Conservation (phyloP, 257 asterid species). For the Buddleja alternifolia region DNA sequence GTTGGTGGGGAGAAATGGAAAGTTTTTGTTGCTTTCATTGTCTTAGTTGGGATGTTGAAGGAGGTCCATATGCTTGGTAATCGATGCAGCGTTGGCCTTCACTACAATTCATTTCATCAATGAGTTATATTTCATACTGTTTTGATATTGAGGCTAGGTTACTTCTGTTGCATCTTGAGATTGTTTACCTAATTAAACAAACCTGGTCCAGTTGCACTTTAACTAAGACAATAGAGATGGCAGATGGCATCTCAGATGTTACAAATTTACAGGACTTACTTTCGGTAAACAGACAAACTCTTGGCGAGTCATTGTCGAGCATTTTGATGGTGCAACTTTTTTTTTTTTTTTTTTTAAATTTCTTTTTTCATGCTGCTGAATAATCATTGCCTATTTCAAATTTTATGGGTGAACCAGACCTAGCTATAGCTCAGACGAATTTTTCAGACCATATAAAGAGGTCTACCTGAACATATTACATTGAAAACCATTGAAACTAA, state of each 20-base stretch:
- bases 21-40: background rate
- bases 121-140: background rate
- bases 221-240: background rate
- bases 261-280: background rate
- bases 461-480: background rate
- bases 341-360: too few species aligned
- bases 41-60: background rate
- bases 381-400: background rate
- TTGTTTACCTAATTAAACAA: background rate
- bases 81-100: background rate
- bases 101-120: background rate
- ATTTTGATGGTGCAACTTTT: constrained; percentile 2
- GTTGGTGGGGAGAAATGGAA: background rate
- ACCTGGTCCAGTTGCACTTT: background rate
- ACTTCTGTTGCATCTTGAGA: background rate
- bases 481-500: constrained; percentile 2
- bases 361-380: background rate
- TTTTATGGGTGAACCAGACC: background rate
- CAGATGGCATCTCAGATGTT: background rate
- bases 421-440: background rate
- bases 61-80: background rate
- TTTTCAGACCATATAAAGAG: background rate
- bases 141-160: background rate
- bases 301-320: background rate
- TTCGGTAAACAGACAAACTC: background rate